A percentile compares a stretch with the other conserved stretches of the same genome.
These are phyloP conservation scores for Coelastrella sp. DNA, from an alignment of 139 green algal genomes.

Conservation along the genomic window DNA sequence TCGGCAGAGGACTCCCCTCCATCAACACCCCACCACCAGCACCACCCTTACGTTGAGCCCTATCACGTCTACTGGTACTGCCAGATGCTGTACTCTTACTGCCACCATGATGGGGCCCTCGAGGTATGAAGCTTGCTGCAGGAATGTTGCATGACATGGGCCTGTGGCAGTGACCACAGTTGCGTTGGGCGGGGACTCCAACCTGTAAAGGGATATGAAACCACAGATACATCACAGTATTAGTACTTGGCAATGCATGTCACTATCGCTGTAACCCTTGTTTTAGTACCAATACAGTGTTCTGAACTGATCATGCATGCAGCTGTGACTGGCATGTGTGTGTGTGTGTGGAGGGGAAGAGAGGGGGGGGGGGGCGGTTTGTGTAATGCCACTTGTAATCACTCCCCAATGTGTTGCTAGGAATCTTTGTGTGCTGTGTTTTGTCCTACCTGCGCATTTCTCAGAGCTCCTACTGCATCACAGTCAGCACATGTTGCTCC, in stretches of 20 bases:
- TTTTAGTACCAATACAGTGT: too few relatives aligned
- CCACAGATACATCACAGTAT: too few relatives aligned
- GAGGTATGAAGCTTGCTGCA: neutral
- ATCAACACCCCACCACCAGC: slow-evolving; percentile 27
- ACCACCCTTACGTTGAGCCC: neutral
- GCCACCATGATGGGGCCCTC: neutral
- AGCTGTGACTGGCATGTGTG: too few relatives aligned
- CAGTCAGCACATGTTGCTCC: slow-evolving; percentile 31
- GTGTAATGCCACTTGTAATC: too few relatives aligned
- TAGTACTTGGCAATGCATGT: too few relatives aligned
- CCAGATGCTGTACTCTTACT: neutral
- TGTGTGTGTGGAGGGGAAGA: too few relatives aligned
- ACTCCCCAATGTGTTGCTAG: too few relatives aligned
- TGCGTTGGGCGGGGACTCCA: neutral
- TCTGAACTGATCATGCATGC: too few relatives aligned
- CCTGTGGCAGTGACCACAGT: slow-evolving; percentile 26
- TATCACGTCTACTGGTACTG: neutral
- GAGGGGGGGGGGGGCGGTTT: too few relatives aligned
- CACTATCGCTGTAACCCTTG: too few relatives aligned
- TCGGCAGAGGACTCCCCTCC: slow-evolving; percentile 66
- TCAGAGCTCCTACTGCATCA: slow-evolving; percentile 36
- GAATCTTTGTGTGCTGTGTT: too few relatives aligned
- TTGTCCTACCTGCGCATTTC: slow-evolving; percentile 2
- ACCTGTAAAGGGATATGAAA: slow-evolving; percentile 15
- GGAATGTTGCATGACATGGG: neutral